Evolutionary conservation across 202 grass and related monocot genomes (phyloP).

Genomic region (Alloteropsis angusta): DNA sequence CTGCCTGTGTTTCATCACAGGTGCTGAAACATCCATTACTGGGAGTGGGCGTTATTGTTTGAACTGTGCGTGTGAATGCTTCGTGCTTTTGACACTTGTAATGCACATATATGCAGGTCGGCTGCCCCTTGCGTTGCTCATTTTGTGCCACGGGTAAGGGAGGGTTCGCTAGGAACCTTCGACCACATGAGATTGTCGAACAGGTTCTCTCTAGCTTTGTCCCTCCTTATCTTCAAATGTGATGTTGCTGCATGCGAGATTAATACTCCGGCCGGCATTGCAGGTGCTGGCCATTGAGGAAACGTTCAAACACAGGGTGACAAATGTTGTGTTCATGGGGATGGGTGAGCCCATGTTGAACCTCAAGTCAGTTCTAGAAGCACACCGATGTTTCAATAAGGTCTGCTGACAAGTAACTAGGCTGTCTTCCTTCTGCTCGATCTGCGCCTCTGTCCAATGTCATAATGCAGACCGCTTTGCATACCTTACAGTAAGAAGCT

Average conservation of each 20-base stretch:
- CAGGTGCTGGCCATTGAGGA: conserved; percentile 87
- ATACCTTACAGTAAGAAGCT: background rate
- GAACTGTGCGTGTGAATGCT: background rate
- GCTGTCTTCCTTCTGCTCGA: background rate
- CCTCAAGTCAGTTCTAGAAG: conserved; percentile 80
- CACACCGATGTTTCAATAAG: conserved; percentile 83
- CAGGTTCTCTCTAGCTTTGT: conserved; percentile 33
- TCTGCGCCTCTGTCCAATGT: background rate
- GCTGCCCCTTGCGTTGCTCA: conserved; percentile 80
- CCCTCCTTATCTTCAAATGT: background rate
- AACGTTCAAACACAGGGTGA: conserved; percentile 76
- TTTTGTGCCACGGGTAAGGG: conserved; percentile 95
- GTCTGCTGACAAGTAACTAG: conserved; percentile 18
- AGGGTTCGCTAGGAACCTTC: conserved; percentile 92
- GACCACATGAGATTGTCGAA: conserved; percentile 70
- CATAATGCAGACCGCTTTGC: background rate
- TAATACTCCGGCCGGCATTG: background rate
- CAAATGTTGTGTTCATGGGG: conserved; percentile 98
- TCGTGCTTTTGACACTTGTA: background rate
- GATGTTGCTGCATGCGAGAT: background rate
- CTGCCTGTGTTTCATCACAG: conserved; percentile 90
- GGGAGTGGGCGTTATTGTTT: background rate
- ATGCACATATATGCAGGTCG: conserved; percentile 56
- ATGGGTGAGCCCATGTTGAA: conserved; percentile 99
- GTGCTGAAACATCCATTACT: conserved; percentile 7